Evolutionary conservation across 768 basidiomycete genomes (phyloP), one percentile per base, ranked within the genome.

Genomic region (Suillus subluteus): DNA sequence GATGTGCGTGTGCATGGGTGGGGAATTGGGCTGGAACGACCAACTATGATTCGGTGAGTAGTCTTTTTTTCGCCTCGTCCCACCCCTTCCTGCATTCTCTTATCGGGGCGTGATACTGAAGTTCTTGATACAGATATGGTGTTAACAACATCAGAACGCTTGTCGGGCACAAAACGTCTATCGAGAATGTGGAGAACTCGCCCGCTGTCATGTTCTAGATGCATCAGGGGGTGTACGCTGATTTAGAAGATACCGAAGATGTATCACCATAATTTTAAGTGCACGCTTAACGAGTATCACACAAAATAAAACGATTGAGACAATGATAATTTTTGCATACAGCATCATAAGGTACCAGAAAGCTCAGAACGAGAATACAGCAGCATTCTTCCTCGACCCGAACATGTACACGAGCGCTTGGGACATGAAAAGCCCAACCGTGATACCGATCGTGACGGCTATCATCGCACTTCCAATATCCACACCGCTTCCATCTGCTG

Each of bases 1-100:
- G 96, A 96, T 73, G 95, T 99, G 13, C 90, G 96, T 32, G 97
- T 98, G 32, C 94, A 96, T 68, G 98, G 98, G 21, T 99, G 96
- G 95, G 98, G 98, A 58, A 86, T 99, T 68, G 87, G 90, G 73
- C 82, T 99, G 37, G 98, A 99, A 81, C 82, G 98, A 67, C 98
- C 98, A 21, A 99, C 98, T 1, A 99, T 99, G 98, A 99, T 99
- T 80, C 88, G 96, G 94, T 95, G 70, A 70, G 89, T 79, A 12
- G 38, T 16, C 44, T 16, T 63, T 35, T 6, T 50, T 38, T 40
- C 11, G 35, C 50, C 4, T 26, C 62, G 64, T 61, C 18, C 54
- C 21, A 18, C 8, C 9, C 58, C 26, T 26, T 26, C 23, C 16
- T 41, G 26, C 6, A 56, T 62, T 43, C 30, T 32, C 44, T 41